Evolutionary conservation across 495 filamentous ascomycete genomes (phyloP).

Genomic region (Penicillium argentinense): DNA sequence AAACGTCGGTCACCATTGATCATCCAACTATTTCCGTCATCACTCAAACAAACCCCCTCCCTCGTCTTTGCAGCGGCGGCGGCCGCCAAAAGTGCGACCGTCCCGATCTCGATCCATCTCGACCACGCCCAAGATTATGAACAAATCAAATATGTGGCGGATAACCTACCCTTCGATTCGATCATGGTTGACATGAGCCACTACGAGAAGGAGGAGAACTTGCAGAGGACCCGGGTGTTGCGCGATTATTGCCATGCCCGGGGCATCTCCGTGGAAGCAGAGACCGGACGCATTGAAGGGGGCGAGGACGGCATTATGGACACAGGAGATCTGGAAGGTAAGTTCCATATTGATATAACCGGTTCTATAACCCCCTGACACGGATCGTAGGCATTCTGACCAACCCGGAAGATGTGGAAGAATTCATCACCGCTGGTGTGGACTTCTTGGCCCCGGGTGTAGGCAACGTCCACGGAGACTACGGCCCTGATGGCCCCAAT

Average conservation of each 20-base stretch:
- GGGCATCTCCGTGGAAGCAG: slow-evolving; percentile 68
- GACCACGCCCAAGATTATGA: slow-evolving; percentile 67
- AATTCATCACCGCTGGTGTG: slow-evolving; percentile 68
- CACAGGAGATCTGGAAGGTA: slow-evolving; percentile 63
- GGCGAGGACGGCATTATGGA: slow-evolving; percentile 79
- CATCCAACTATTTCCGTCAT: slow-evolving; percentile 76
- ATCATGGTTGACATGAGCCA: slow-evolving; percentile 76
- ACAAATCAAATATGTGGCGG: slow-evolving; percentile 56
- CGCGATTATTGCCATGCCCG: slow-evolving; percentile 62
- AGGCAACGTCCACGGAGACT: slow-evolving; percentile 77
- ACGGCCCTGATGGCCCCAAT: slow-evolving; percentile 62
- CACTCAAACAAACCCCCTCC: slow-evolving; percentile 57
- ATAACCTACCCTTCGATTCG: slow-evolving; percentile 59
- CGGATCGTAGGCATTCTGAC: slow-evolving; percentile 50
- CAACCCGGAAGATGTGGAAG: slow-evolving; percentile 63
- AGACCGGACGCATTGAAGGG: slow-evolving; percentile 72
- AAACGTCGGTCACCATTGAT: slow-evolving; percentile 63
- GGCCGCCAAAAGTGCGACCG: slow-evolving; percentile 54
- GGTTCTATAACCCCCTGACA: background rate
- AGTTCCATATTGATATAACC: background rate
- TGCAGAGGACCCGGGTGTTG: slow-evolving; percentile 60
- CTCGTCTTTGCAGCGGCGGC: slow-evolving; percentile 57
- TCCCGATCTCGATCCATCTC: slow-evolving; percentile 65
- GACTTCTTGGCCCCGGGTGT: slow-evolving; percentile 75
- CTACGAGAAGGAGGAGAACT: slow-evolving; percentile 72